These are phyloP conservation scores for Maudiozyma pseudohumilis DNA, from an alignment of 805 yeast genomes.

Conservation along the genomic window DNA sequence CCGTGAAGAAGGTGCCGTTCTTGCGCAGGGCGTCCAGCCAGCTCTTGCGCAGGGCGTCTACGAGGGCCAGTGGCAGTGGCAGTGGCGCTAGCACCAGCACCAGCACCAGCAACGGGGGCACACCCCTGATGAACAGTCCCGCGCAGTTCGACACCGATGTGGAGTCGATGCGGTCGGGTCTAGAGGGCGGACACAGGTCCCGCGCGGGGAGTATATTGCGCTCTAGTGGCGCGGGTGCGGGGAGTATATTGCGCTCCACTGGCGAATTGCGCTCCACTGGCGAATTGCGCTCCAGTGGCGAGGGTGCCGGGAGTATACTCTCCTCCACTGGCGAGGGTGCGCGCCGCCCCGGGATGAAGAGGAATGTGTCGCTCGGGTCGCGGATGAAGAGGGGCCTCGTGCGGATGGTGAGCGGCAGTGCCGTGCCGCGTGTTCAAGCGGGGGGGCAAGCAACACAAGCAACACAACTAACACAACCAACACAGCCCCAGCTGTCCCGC, in stretches of 20 bases:
- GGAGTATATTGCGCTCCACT: no score
- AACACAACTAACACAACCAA: background rate
- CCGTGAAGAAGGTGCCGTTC: conserved; percentile 17
- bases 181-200: no score
- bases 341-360: conserved; percentile 2
- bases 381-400: conserved; percentile 4
- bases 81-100: no score
- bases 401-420: conserved; percentile 4
- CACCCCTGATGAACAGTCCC: background rate
- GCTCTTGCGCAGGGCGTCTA: conserved; percentile 22
- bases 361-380: conserved; percentile 3
- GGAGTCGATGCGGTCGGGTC: background rate
- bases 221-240: no score
- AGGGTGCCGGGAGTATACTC: no score
- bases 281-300: no score
- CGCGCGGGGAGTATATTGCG: no score
- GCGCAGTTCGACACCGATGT: background rate
- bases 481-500: background rate
- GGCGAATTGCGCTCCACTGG: no score
- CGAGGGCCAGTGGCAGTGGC: background rate
- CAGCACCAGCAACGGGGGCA: no score
- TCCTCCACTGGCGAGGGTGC: background rate
- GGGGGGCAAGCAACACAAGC: background rate
- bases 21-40: conserved; percentile 27
- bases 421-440: no score